These are phyloP conservation scores for Fusarium sp. DNA, from an alignment of 2,329 filamentous ascomycete genomes.

Conservation along the genomic window DNA sequence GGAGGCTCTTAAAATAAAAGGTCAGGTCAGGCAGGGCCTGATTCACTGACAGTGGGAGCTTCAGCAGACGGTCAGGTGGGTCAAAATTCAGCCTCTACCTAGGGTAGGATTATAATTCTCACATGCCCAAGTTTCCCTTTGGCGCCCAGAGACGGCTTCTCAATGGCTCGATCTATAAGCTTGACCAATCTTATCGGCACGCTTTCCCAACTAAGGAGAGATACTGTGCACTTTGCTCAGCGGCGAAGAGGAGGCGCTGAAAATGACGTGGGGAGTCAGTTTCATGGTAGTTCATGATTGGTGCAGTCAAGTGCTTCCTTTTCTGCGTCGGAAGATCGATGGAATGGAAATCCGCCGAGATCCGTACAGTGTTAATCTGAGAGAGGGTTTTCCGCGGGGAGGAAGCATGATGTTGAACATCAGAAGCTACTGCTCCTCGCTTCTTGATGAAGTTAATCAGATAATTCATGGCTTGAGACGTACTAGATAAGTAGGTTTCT, in stretches of 20 bases:
- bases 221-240: conserved; percentile 21
- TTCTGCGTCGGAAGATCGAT: conserved; percentile 17
- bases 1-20: conserved; percentile 36
- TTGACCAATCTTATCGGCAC: conserved; percentile 12
- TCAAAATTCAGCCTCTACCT: conserved; percentile 17
- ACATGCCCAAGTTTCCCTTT: conserved; percentile 18
- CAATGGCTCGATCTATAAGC: conserved; percentile 26
- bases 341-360: conserved; percentile 28
- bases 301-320: conserved; percentile 19
- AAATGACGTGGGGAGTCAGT: conserved; percentile 40
- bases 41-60: conserved; percentile 5
- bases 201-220: conserved; percentile 33
- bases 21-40: conserved; percentile 12
- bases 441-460: no score
- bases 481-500: not conserved
- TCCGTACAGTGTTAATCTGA: conserved; percentile 15
- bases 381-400: not conserved
- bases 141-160: not conserved
- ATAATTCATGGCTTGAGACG: not conserved
- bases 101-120: conserved; percentile 6
- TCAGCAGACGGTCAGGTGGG: conserved; percentile 17
- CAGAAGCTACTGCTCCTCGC: no score
- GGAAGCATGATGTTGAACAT: not conserved
- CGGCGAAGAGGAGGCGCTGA: conserved; percentile 17
- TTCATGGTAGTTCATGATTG: conserved; percentile 26